Base-by-base conservation (phyloP, 257 asterid genomes). In the Craterostigma plantagineum region DNA sequence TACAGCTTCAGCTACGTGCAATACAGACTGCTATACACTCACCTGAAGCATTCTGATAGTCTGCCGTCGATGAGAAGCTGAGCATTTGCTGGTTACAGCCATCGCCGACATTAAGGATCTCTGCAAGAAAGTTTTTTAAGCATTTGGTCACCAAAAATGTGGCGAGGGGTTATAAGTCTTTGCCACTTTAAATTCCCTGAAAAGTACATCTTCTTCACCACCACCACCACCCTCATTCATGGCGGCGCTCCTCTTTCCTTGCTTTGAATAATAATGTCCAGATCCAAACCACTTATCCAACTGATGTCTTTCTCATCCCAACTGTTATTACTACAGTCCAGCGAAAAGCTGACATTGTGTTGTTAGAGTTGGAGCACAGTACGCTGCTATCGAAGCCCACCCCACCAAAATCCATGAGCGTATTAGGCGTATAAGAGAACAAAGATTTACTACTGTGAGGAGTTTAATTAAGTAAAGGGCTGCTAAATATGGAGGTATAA, bases 41-140 rank as follows among this genome's bases (percentile, higher is more conserved):
- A 35, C 33, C 51, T 36, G 68, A 65, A 23, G 63, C 62, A 52
- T 4, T 43, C 48, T 91, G 52, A 16, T 87, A 76, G 12, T n/a
- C n/a, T n/a, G n/a, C n/a, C n/a, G n/a, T n/a, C n/a, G 80, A 49
- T 17, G 98, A 74, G 68, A 87, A 87, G 62, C 95, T 65, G 42
- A 87, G 95, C 98, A 82, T 87, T 42, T 86, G 97, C 18, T 61
- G 85, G 48, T 56, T 72, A 52, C 57, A 71, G 38, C 64, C 73
- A 4, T 72, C 73, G 42, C 43, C n/a, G 49, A 51, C 35, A 40
- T 34, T 39, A 46, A 40, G 39, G 74, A 69, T 63, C 76, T 79
- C 60, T 63, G 64, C 38, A 64, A 14, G 38, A 71, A 54, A 23
- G 40, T 48, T 48, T 56, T 67, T 38, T 65, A 67, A 23, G 30